Evolutionary conservation across 495 filamentous ascomycete genomes (phyloP).

Genomic region (Pseudoneurospora amorphoporcata): DNA sequence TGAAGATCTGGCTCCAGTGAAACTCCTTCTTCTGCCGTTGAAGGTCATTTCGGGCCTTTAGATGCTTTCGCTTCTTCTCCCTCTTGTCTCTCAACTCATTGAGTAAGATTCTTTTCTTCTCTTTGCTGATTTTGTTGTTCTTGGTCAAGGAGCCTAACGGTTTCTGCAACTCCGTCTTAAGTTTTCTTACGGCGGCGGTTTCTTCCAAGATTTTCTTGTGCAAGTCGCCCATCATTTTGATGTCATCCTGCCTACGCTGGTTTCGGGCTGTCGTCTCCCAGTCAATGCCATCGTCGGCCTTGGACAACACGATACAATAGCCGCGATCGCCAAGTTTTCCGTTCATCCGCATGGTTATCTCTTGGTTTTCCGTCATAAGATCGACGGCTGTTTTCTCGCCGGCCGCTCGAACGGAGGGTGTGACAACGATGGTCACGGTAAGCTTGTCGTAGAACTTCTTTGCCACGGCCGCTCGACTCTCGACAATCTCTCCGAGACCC

Average conservation of each 20-base stretch:
- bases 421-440: slow-evolving; percentile 8
- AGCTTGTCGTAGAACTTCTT: slow-evolving; percentile 10
- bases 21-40: background rate
- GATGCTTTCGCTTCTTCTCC: background rate
- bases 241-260: background rate
- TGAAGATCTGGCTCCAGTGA: background rate
- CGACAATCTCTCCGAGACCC: slow-evolving; percentile 13
- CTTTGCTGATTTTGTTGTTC: background rate
- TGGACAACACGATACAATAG: slow-evolving; percentile 17
- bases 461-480: slow-evolving; percentile 11
- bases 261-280: background rate
- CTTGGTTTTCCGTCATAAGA: slow-evolving; percentile 16
- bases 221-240: background rate
- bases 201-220: background rate
- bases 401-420: slow-evolving; percentile 13
- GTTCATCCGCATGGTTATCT: slow-evolving; percentile 17
- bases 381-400: slow-evolving; percentile 11
- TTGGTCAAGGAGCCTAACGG: background rate
- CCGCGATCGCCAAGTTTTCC: slow-evolving; percentile 12
- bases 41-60: background rate
- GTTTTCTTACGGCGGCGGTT: background rate
- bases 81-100: background rate
- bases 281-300: slow-evolving; percentile 13
- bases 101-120: background rate
- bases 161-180: background rate